phyloP scores from a whole-genome alignment of 148 eudicot genomes.

The Camellia sinensis region DNA sequence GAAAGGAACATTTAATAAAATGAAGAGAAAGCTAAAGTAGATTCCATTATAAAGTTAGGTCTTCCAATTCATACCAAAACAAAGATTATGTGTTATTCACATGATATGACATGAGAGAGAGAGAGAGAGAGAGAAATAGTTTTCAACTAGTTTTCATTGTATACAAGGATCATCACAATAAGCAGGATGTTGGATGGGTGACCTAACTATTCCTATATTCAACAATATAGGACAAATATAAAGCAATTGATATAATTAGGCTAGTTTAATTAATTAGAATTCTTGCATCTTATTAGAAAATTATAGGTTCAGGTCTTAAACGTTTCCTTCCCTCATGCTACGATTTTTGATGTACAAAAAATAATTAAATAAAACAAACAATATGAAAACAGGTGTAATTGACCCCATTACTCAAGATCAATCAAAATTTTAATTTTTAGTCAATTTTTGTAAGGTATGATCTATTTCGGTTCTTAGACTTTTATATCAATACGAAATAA shows the following conservation, averaged over 20 bases:
- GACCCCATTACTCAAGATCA: no score
- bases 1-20: neutral
- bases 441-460: no score
- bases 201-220: neutral
- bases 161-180: neutral
- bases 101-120: neutral
- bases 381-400: no score
- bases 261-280: neutral
- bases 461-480: no score
- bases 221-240: neutral
- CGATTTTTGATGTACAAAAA: no score
- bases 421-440: no score
- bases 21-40: constrained; percentile 3
- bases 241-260: neutral
- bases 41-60: constrained; percentile 11
- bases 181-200: neutral
- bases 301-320: no score
- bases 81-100: neutral
- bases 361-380: no score
- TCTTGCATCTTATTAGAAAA: no score
- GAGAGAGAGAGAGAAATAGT: neutral
- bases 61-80: neutral
- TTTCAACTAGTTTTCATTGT: constrained; percentile 10
- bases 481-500: no score
- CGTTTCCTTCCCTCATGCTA: no score